Evolutionary conservation across 2,329 filamentous ascomycete genomes (phyloP).

Genomic region (Beauveria medogensis): DNA sequence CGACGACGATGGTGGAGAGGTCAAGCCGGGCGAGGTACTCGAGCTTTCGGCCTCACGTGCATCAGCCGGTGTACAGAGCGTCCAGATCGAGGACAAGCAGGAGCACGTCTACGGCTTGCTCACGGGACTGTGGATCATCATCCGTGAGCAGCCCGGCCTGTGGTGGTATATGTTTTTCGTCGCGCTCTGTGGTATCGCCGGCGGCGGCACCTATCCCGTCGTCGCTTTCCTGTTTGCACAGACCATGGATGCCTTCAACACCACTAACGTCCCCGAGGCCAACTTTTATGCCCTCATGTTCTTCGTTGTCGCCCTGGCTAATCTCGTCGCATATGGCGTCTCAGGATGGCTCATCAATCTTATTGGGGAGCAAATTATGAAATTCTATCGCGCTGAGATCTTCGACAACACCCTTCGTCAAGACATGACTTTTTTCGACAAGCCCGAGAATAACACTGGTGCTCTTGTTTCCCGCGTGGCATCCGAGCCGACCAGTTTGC

Average conservation of each 20-base stretch:
- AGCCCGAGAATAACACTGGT: conserved; percentile 28
- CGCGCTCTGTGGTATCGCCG: conserved; percentile 18
- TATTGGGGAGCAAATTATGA: conserved; percentile 27
- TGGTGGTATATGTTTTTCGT: conserved; percentile 18
- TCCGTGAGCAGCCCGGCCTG: conserved; percentile 23
- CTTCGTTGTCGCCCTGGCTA: conserved; percentile 41
- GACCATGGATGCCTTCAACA: conserved; percentile 31
- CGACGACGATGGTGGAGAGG: conserved; percentile 13
- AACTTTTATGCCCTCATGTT: conserved; percentile 52
- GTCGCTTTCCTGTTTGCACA: conserved; percentile 32
- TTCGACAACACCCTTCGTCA: conserved; percentile 46
- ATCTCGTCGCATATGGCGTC: conserved; percentile 34
- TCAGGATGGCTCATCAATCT: conserved; percentile 29
- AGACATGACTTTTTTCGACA: conserved; percentile 42
- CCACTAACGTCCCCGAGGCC: conserved; percentile 24
- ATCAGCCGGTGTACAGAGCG: conserved; percentile 13
- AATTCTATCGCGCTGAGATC: conserved; percentile 29
- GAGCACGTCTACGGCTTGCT: conserved; percentile 19
- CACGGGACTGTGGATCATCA: conserved; percentile 21
- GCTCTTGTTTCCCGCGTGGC: conserved; percentile 30
- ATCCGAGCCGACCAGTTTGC: conserved; percentile 36
- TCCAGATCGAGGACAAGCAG: conserved; percentile 8
- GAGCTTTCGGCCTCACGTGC: conserved; percentile 15
- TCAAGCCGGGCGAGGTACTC: conserved; percentile 24
- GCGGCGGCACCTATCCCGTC: conserved; percentile 31